phyloP scores from a whole-genome alignment of 345 rosid species.

The Ricinus communis region DNA sequence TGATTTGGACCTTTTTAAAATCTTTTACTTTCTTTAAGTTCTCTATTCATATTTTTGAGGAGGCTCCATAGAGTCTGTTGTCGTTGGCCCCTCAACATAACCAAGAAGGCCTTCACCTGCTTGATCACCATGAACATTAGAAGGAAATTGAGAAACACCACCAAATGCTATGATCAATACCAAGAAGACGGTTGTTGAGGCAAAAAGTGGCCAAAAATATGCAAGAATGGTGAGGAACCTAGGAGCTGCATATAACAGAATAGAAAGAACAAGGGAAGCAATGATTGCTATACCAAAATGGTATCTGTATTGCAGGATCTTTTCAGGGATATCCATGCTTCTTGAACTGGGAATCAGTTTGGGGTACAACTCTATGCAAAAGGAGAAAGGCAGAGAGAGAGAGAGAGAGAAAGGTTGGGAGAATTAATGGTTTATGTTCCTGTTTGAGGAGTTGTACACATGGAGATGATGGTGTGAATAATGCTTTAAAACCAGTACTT shows the following conservation, averaged over 20 bases:
- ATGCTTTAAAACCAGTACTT: constrained; percentile 5
- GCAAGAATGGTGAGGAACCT: constrained; percentile 51
- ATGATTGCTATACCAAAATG: constrained; percentile 41
- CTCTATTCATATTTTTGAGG: background rate
- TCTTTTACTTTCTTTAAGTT: too few species aligned
- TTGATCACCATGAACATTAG: constrained; percentile 39
- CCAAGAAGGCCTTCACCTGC: constrained; percentile 62
- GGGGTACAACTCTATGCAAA: background rate
- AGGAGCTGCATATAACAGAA: constrained; percentile 55
- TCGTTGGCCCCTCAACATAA: constrained; percentile 56
- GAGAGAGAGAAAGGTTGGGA: background rate
- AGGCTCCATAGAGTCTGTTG: constrained; percentile 26
- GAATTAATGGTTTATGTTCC: background rate
- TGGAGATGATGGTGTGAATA: constrained; percentile 10
- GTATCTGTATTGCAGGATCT: constrained; percentile 52
- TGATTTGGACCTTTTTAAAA: too few species aligned
- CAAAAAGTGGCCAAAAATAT: constrained; percentile 88
- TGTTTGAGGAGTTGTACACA: background rate
- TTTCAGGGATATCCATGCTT: constrained; percentile 49
- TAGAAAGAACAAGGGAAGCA: constrained; percentile 31
- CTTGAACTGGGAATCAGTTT: background rate
- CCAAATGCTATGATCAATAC: constrained; percentile 55
- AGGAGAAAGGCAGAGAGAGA: background rate
- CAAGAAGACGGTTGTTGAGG: constrained; percentile 70
- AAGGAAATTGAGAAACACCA: constrained; percentile 50